Evolutionary conservation across 192 early-diverging fungal genomes (phyloP).

Genomic region (Linnemannia hyalina): DNA sequence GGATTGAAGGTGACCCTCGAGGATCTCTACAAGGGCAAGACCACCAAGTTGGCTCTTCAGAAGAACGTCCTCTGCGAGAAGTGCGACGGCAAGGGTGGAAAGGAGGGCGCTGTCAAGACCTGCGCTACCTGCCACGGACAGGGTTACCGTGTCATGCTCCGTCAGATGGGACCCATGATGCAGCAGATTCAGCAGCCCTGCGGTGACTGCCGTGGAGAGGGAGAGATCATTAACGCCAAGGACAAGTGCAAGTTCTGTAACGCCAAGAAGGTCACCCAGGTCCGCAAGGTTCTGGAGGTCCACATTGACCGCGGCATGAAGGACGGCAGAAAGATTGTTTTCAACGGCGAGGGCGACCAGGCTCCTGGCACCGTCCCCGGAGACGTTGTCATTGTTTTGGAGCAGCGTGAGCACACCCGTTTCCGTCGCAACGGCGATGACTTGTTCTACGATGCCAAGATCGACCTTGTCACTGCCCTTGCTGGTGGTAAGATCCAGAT

Average conservation of each 20-base stretch:
- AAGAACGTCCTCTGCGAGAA: conserved; percentile 92
- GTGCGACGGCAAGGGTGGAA: conserved; percentile 97
- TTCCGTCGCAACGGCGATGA: conserved; percentile 96
- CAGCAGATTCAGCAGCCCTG: conserved; percentile 99
- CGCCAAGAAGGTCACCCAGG: conserved; percentile 87
- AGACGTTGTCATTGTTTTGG: conserved; percentile 96
- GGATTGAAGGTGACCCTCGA: conserved; percentile 87
- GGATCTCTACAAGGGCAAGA: conserved; percentile 92
- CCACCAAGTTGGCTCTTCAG: conserved; percentile 94
- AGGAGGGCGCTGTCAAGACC: conserved; percentile 90
- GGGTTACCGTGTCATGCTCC: conserved; percentile 90
- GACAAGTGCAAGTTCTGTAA: conserved; percentile 92
- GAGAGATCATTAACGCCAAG: conserved; percentile 92
- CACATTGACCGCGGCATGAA: conserved; percentile 98
- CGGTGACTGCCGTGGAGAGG: conserved; percentile 89
- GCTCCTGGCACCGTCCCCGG: conserved; percentile 94
- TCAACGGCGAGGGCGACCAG: conserved; percentile 97
- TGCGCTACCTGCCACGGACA: conserved; percentile 90
- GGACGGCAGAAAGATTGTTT: conserved; percentile 95
- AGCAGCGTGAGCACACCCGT: conserved; percentile 93
- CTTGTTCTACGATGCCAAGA: conserved; percentile 91
- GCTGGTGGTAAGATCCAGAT: conserved; percentile 95
- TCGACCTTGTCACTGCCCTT: conserved; percentile 95
- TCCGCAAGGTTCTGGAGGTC: conserved; percentile 98
- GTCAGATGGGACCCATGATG: conserved; percentile 99